Evolutionary conservation across 2,329 filamentous ascomycete species (phyloP), one percentile per base, ranked within the genome.

Genomic region (Lizonia empirigonia): DNA sequence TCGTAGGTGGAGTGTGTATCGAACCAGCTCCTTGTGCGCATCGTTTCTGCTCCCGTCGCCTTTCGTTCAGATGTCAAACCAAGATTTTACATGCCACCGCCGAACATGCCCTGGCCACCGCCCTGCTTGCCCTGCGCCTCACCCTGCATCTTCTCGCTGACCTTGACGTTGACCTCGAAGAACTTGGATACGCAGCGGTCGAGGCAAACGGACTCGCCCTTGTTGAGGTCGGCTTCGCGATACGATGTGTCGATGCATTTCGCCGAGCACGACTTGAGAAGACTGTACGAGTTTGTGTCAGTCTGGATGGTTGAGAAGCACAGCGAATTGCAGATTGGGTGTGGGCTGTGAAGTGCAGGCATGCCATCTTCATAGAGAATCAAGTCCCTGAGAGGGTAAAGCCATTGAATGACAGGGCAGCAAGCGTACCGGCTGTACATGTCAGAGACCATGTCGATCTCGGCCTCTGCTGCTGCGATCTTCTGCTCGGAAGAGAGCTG

Each of bases 161-260:
- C 90, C 82, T 97, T 97, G 81, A 96, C 86, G 76, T 96, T 96
- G 70, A 96, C 92, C 67, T 97, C 93, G 79, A 99, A 97, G 82
- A 97, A 99, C 81, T 99, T 99, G 72, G 89, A 84, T 51, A 95
- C 90, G 79, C 95, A 99, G 70, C 94, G 90, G 80, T 99, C 94
- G 65, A 99, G 86, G 80, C 95, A 99, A 67, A 99, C 94, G 64
- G 89, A 91, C 79, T 99, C 94, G 82, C 92, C 95, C 81, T 99
- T 99, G 85, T 97, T 96, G 70, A 99, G 86, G 67, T 99, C 93
- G 75, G 85, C 86, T 80, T 99, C 94, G 74, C 91, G 91, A 85
- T 97, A 99, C 68, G 93, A 86, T 70, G 80, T 82, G 57, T 93
- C 93, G 65, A 99, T 85, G 79, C 94, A 99, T 82, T 99, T 99